Evolutionary conservation across 2,329 filamentous ascomycete species (phyloP).

Genomic region (Fusarium nodosum): DNA sequence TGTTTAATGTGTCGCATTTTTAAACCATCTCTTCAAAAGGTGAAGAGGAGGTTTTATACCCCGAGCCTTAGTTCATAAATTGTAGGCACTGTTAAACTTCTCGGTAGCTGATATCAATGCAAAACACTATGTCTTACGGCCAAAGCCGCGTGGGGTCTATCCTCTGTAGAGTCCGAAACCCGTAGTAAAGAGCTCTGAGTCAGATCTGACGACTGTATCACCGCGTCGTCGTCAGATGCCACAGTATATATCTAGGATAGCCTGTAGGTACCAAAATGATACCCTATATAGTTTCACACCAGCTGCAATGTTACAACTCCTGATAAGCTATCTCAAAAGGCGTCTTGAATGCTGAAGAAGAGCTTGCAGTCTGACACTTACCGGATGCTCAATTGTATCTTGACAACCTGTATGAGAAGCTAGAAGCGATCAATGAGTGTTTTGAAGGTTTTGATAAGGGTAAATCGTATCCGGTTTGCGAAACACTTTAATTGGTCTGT

Average conservation of each 20-base stretch:
- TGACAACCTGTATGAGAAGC: too few species aligned
- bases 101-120: background rate
- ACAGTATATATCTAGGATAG: accelerated
- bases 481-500: background rate
- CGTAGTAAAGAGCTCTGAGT: background rate
- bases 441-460: too few species aligned
- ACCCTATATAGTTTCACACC: too few species aligned
- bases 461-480: background rate
- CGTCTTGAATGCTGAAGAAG: background rate
- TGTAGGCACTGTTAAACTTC: accelerated
- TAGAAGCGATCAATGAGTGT: too few species aligned
- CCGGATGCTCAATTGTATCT: too few species aligned
- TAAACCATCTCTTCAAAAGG: background rate
- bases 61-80: accelerated
- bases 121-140: background rate
- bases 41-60: background rate
- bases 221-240: too few species aligned
- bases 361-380: background rate
- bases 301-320: too few species aligned
- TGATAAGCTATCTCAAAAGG: too few species aligned
- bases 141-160: background rate
- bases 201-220: background rate
- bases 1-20: background rate
- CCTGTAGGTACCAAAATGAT: background rate
- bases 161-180: background rate